Evolutionary conservation across 148 eudicot genomes (phyloP).

Genomic region (Amaranthus palmeri): DNA sequence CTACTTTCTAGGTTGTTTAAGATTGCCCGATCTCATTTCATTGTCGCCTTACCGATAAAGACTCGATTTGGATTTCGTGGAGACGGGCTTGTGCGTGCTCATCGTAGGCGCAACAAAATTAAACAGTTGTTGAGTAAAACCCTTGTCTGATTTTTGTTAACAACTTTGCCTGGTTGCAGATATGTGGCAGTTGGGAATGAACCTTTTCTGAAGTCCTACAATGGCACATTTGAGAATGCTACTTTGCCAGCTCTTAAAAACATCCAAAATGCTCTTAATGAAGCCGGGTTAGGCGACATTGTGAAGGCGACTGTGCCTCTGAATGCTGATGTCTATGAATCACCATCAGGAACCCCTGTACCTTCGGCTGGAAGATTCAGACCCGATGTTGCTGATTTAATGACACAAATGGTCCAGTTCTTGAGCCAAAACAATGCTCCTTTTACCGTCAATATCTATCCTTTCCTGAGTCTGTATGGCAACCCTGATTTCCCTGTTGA

Average conservation of each 20-base stretch:
- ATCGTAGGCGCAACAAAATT: too few species aligned
- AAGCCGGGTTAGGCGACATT: conserved; percentile 58
- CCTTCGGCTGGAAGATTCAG: conserved; percentile 84
- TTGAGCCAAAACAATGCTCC: conserved; percentile 69
- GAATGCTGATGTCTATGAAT: conserved; percentile 75
- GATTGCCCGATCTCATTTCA: too few species aligned
- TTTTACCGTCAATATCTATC: conserved; percentile 80
- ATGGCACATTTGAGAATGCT: conserved; percentile 44
- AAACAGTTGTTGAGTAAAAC: too few species aligned
- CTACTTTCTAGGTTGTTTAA: too few species aligned
- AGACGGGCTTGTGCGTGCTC: too few species aligned
- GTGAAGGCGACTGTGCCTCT: conserved; percentile 80
- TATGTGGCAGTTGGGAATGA: conserved; percentile 94
- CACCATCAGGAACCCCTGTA: conserved; percentile 49
- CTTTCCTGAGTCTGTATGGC: conserved; percentile 74
- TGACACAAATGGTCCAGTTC: conserved; percentile 61
- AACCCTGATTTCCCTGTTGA: conserved; percentile 61
- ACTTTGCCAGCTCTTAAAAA: conserved; percentile 84
- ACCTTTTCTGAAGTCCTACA: conserved; percentile 76
- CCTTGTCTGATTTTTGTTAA: background rate
- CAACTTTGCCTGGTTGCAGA: conserved; percentile 30
- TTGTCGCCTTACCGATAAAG: too few species aligned
- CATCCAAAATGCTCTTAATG: conserved; percentile 80
- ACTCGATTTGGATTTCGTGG: too few species aligned
- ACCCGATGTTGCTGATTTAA: conserved; percentile 46